Conservation (phyloP, 2,329 filamentous ascomycete species). For the Aspergillus sp. region DNA sequence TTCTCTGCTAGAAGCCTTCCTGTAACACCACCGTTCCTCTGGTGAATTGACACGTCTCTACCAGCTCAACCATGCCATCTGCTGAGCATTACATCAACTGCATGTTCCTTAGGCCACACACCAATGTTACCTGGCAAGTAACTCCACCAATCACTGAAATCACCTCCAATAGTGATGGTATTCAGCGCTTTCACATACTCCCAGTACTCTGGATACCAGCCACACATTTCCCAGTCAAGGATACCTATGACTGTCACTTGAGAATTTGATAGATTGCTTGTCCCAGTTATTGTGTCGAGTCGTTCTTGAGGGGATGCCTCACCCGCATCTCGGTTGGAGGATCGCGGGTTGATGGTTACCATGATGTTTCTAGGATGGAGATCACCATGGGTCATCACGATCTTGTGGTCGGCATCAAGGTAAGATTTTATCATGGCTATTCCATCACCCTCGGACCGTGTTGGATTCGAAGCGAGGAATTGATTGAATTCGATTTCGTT, state of each 20-base stretch:
- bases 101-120: constrained; percentile 10
- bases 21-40: not conserved
- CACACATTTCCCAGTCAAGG: constrained; percentile 8
- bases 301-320: not conserved
- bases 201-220: constrained; percentile 8
- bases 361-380: constrained; percentile 7
- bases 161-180: constrained; percentile 6
- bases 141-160: constrained; percentile 9
- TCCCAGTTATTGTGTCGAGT: constrained; percentile 1
- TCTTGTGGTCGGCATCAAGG: constrained; percentile 3
- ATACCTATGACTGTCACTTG: constrained; percentile 5
- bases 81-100: constrained; percentile 9
- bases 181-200: constrained; percentile 8
- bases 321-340: constrained; percentile 1
- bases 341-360: constrained; percentile 2
- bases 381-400: constrained; percentile 6
- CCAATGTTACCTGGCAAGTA: constrained; percentile 9
- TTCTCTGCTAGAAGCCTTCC: not conserved
- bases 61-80: constrained; percentile 7
- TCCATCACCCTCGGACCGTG: constrained; percentile 2
- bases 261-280: constrained; percentile 2
- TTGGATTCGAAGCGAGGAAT: constrained; percentile 7
- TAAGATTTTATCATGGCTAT: constrained; percentile 10
- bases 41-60: not conserved
- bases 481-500: constrained; percentile 11